These are phyloP conservation scores for Aspergillus carlsbadensis DNA, from an alignment of 495 filamentous ascomycete species.

Conservation along the genomic window DNA sequence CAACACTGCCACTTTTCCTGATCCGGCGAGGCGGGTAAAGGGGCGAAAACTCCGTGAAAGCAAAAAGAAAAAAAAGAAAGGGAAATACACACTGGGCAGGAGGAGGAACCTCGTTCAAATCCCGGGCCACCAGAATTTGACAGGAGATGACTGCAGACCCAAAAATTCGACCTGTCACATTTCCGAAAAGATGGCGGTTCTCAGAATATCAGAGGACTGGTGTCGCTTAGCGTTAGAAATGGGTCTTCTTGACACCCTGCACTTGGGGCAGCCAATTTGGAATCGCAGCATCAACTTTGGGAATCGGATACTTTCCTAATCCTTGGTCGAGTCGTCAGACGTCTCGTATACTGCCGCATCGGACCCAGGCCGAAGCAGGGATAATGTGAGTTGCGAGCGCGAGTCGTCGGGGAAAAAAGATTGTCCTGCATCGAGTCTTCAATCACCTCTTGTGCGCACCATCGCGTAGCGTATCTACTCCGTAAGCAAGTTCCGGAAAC, in stretches of 20 bases:
- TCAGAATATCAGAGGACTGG: background rate
- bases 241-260: background rate
- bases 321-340: background rate
- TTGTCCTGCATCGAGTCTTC: conserved; percentile 8
- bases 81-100: background rate
- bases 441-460: conserved; percentile 1
- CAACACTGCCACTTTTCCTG: background rate
- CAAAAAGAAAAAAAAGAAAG: background rate
- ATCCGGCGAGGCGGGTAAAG: background rate
- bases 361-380: background rate
- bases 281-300: conserved; percentile 11
- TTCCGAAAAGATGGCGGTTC: conserved; percentile 13
- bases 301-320: background rate
- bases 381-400: conserved; percentile 3
- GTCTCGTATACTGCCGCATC: background rate
- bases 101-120: background rate
- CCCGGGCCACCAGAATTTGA: conserved; percentile 2
- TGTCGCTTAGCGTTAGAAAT: conserved; percentile 8
- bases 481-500: background rate
- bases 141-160: conserved; percentile 6
- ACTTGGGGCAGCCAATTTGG: conserved; percentile 1
- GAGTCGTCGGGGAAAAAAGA: conserved; percentile 3
- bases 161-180: conserved; percentile 19
- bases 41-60: background rate
- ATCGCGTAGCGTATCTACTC: background rate